A percentile compares a stretch with the other conserved stretches of the same genome.
phyloP scores from a whole-genome alignment of 495 filamentous ascomycete genomes.

The Podospora pseudocomata region DNA sequence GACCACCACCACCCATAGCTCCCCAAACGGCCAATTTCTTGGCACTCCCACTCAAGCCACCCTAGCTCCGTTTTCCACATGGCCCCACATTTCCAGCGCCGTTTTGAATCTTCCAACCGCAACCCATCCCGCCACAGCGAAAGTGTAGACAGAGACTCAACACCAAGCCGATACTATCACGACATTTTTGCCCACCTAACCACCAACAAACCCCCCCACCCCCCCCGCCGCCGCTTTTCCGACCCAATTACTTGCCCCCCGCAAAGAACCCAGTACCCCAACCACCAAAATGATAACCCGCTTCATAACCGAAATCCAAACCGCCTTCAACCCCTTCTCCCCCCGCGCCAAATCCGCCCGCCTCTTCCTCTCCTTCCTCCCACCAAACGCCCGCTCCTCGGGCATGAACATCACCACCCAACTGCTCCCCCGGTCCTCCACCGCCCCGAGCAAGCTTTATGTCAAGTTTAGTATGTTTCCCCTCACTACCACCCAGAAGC shows the following conservation, averaged over 20 bases:
- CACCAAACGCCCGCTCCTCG: slow-evolving; percentile 64
- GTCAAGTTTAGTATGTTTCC: slow-evolving; percentile 65
- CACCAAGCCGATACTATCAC: background rate
- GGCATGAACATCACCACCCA: slow-evolving; percentile 75
- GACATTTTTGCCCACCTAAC: background rate
- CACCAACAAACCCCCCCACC: background rate
- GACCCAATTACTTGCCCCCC: background rate
- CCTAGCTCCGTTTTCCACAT: no score
- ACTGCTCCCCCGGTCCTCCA: slow-evolving; percentile 64
- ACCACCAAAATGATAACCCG: slow-evolving; percentile 71
- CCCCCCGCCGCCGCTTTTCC: background rate
- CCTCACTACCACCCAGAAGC: background rate
- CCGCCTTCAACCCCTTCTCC: slow-evolving; percentile 90
- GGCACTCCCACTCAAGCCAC: background rate
- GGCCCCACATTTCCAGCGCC: background rate
- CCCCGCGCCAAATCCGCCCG: slow-evolving; percentile 71
- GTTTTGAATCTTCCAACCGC: background rate
- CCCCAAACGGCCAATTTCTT: background rate
- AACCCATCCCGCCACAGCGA: background rate
- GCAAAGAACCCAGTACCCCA: background rate
- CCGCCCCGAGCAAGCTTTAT: slow-evolving; percentile 57
- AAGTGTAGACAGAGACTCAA: background rate
- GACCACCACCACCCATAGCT: background rate
- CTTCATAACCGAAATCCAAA: slow-evolving; percentile 77
- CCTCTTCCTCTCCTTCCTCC: slow-evolving; percentile 82